Conservation (phyloP, 176 grass and related monocot species). For the Oryza officinalis region DNA sequence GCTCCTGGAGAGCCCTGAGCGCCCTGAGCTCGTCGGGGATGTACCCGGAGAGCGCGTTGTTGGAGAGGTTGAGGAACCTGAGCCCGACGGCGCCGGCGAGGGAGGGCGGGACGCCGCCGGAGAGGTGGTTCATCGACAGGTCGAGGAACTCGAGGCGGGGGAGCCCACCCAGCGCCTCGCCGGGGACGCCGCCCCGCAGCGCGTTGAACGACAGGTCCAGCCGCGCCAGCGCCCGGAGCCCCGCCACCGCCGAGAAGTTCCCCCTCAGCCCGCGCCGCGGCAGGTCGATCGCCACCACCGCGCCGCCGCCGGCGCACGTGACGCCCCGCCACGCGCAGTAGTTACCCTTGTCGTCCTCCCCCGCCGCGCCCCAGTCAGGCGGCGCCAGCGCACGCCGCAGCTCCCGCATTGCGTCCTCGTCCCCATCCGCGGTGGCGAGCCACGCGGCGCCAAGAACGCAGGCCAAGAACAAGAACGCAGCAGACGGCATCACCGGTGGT, state of each 20-base stretch:
- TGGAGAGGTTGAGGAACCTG: slow-evolving; percentile 76
- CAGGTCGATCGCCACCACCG: slow-evolving; percentile 67
- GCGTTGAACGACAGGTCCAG: slow-evolving; percentile 83
- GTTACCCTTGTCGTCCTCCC: not conserved
- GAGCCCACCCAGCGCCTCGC: slow-evolving; percentile 38
- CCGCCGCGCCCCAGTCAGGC: slow-evolving; percentile 46
- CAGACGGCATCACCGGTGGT: slow-evolving; percentile 38
- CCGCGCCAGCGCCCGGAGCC: slow-evolving; percentile 40
- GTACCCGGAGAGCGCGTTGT: slow-evolving; percentile 58
- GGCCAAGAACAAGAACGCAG: slow-evolving; percentile 21
- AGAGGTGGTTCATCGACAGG: slow-evolving; percentile 73
- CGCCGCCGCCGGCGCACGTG: slow-evolving; percentile 42
- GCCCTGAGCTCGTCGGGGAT: slow-evolving; percentile 53
- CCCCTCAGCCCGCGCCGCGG: slow-evolving; percentile 58
- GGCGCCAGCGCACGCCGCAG: slow-evolving; percentile 59
- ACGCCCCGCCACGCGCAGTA: slow-evolving; percentile 85
- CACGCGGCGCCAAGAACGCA: slow-evolving; percentile 3
- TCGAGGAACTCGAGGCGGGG: slow-evolving; percentile 65
- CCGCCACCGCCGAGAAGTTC: slow-evolving; percentile 52
- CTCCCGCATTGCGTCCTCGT: slow-evolving; percentile 56
- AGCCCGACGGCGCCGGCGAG: slow-evolving; percentile 43
- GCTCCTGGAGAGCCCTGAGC: slow-evolving; percentile 52
- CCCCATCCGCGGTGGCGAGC: not conserved
- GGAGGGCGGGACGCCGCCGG: slow-evolving; percentile 46
- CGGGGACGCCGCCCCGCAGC: slow-evolving; percentile 49